Percentiles rank a stretch among this genome's conserved stretches.
phyloP scores from a whole-genome alignment of 805 yeast species.

The Saccharomycopsis vini region DNA sequence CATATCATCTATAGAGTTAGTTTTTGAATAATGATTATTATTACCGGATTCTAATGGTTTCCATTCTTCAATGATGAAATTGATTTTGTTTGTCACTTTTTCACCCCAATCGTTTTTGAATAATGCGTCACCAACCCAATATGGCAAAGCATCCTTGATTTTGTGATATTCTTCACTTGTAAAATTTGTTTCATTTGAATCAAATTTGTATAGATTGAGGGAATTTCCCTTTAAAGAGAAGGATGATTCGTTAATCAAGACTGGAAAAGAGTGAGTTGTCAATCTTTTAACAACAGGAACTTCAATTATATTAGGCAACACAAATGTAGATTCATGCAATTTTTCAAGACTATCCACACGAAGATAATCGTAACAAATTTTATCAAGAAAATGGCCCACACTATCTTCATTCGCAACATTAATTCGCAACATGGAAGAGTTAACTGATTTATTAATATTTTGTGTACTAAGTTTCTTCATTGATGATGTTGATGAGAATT shows the following conservation, averaged over 20 bases:
- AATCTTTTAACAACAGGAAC: constrained; percentile 11
- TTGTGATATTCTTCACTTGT: constrained; percentile 20
- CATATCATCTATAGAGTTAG: not conserved
- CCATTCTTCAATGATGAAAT: constrained; percentile 41
- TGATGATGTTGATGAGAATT: too few relatives aligned
- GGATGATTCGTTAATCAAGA: constrained; percentile 15
- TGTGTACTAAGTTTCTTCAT: too few relatives aligned
- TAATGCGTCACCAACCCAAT: constrained; percentile 52
- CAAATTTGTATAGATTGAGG: constrained; percentile 9
- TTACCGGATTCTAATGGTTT: constrained; percentile 12
- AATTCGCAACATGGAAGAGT: not conserved
- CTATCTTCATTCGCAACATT: constrained; percentile 1
- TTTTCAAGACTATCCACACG: not conserved
- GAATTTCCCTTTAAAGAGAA: constrained; percentile 14
- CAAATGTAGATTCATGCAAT: constrained; percentile 1
- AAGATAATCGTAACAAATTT: constrained; percentile 7
- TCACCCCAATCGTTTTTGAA: constrained; percentile 36
- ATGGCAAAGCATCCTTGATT: constrained; percentile 44
- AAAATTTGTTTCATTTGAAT: constrained; percentile 3
- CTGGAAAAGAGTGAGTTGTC: not conserved
- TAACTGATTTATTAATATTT: too few relatives aligned
- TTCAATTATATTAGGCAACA: constrained; percentile 4
- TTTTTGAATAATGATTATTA: constrained; percentile 13
- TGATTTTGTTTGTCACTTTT: constrained; percentile 44
- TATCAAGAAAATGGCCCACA: constrained; percentile 1